phyloP scores from a whole-genome alignment of 2,329 filamentous ascomycete genomes.

The Ophiostoma sp. region DNA sequence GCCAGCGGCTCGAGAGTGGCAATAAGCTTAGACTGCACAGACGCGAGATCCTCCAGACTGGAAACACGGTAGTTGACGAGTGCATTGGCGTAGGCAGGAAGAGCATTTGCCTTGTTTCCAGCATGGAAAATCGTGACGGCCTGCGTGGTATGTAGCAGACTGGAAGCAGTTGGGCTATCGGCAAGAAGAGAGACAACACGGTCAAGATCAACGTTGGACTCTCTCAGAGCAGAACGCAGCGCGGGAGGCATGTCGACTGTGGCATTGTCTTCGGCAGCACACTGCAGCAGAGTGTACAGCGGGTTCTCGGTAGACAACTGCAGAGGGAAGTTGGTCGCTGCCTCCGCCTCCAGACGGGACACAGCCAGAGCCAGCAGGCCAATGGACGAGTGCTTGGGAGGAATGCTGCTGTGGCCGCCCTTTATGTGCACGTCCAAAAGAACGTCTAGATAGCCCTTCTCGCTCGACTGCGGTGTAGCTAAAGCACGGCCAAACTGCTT shows the following conservation, averaged over 20 bases:
- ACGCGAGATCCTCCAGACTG: background rate
- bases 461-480: background rate
- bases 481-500: background rate
- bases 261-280: background rate
- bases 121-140: background rate
- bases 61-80: background rate
- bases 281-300: background rate
- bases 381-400: background rate
- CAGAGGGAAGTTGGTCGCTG: background rate
- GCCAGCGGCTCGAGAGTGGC: background rate
- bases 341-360: background rate
- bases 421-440: background rate
- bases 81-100: background rate
- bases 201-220: background rate
- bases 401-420: slow-evolving; percentile 3
- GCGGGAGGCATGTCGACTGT: background rate
- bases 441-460: background rate
- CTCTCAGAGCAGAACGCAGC: background rate
- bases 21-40: background rate
- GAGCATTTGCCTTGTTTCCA: background rate
- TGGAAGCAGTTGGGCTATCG: background rate
- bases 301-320: background rate
- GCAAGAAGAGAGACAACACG: background rate
- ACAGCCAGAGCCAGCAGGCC: background rate
- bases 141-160: background rate